These are phyloP conservation scores for Leishmania arabica DNA, from an alignment of 208 protist species.

Conservation along the genomic window DNA sequence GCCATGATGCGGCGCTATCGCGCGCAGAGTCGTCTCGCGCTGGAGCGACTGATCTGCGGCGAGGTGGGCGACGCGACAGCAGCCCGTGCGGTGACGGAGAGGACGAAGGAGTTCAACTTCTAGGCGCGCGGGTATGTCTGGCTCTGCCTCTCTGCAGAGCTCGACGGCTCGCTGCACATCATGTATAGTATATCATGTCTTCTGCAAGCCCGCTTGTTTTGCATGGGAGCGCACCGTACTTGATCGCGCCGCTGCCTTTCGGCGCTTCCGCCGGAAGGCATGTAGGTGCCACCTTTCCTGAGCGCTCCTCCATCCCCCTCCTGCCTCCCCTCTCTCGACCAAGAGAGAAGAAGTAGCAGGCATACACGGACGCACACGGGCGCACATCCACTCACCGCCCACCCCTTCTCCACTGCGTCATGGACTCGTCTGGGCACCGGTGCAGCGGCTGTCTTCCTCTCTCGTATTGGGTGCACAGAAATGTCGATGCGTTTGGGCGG, in stretches of 20 bases:
- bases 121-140: not conserved
- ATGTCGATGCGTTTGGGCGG: too few species aligned
- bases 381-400: not conserved
- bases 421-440: too few species aligned
- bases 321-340: too few species aligned
- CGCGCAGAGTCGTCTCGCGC: slow-evolving; percentile 16
- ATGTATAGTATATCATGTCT: not conserved
- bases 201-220: not conserved
- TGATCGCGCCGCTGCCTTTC: not conserved
- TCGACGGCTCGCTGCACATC: not conserved
- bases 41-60: slow-evolving; percentile 18
- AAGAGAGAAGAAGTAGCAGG: too few species aligned
- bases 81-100: not conserved
- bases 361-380: too few species aligned
- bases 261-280: not conserved
- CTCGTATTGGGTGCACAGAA: too few species aligned
- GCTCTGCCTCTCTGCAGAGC: not conserved
- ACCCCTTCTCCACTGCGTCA: not conserved
- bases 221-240: not conserved
- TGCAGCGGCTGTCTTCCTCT: too few species aligned
- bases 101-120: not conserved
- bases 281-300: not conserved
- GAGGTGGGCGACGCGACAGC: not conserved
- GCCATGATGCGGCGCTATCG: slow-evolving; percentile 31
- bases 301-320: not conserved